Conservation (phyloP, 352 stramenopile species). For the Phytophthora nicotianae region DNA sequence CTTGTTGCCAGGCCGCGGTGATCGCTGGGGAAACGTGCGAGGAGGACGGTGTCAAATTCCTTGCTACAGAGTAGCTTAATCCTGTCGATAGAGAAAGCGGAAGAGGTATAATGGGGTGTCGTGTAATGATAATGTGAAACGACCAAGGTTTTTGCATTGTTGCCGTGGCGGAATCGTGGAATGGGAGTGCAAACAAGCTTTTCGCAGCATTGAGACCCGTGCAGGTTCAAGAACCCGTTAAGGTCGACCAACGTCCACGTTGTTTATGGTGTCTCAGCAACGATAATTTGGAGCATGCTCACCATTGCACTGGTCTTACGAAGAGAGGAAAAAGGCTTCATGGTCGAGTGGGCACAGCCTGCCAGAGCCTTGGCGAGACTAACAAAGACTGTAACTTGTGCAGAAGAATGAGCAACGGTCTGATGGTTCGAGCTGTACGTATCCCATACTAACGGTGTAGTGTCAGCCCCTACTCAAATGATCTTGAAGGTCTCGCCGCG, state of each 20-base stretch:
- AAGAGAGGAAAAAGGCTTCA: too few relatives aligned
- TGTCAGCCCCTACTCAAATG: too few relatives aligned
- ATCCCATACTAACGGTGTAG: slow-evolving; percentile 4
- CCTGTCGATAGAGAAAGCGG: slow-evolving; percentile 11
- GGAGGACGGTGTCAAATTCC: slow-evolving; percentile 88
- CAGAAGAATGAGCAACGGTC: slow-evolving; percentile 1
- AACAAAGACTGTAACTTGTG: neutral
- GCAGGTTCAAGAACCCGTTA: neutral
- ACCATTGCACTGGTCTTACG: neutral
- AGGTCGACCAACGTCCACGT: neutral
- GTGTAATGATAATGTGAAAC: slow-evolving; percentile 31
- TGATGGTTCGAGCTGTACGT: neutral
- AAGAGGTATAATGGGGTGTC: slow-evolving; percentile 37
- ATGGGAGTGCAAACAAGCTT: slow-evolving; percentile 1
- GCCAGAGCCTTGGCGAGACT: too few relatives aligned
- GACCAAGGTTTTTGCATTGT: slow-evolving; percentile 9
- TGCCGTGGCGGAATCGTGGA: slow-evolving; percentile 1
- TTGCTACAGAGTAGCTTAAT: slow-evolving; percentile 55
- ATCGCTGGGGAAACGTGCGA: slow-evolving; percentile 84
- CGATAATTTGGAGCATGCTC: neutral
- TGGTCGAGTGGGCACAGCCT: too few relatives aligned
- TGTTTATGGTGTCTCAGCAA: neutral
- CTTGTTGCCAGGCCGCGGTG: slow-evolving; percentile 58
- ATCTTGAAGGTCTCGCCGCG: neutral
- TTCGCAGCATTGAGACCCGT: slow-evolving; percentile 8